These are phyloP conservation scores for Leptographium galeiforme DNA, from an alignment of 2,329 filamentous ascomycete species.

Conservation along the genomic window DNA sequence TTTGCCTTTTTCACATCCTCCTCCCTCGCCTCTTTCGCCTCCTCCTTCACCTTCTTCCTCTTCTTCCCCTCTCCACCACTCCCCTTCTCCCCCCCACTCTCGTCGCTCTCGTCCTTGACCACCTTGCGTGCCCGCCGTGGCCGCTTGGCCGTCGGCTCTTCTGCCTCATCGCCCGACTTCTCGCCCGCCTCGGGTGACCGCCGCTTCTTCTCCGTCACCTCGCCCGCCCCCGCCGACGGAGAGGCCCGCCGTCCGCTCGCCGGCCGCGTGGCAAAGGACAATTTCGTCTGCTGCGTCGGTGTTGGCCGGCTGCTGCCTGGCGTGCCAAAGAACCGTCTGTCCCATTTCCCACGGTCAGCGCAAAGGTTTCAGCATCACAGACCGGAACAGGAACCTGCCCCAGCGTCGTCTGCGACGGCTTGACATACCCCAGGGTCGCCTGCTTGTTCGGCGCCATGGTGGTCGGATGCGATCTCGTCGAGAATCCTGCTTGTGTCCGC, in stretches of 20 bases:
- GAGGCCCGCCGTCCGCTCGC: conserved; percentile 5
- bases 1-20: conserved; percentile 15
- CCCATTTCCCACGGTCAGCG: conserved; percentile 6
- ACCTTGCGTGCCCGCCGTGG: conserved; percentile 32
- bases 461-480: neutral
- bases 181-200: conserved; percentile 12
- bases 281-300: conserved; percentile 61
- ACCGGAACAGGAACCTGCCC: conserved; percentile 42
- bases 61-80: neutral
- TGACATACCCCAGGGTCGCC: conserved; percentile 80
- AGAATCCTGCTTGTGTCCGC: too few relatives aligned
- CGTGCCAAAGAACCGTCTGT: conserved; percentile 74
- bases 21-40: conserved; percentile 32
- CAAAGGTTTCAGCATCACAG: neutral
- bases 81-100: conserved; percentile 11
- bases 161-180: conserved; percentile 30
- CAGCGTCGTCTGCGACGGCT: conserved; percentile 57
- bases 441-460: conserved; percentile 48
- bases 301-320: conserved; percentile 41
- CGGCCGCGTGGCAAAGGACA: conserved; percentile 52
- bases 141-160: conserved; percentile 48
- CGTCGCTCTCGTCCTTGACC: conserved; percentile 40
- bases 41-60: conserved; percentile 10
- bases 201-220: conserved; percentile 19
- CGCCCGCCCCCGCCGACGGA: conserved; percentile 6